These are phyloP conservation scores for Trichoderma sp. DNA, from an alignment of 2,329 filamentous ascomycete species.

Conservation along the genomic window DNA sequence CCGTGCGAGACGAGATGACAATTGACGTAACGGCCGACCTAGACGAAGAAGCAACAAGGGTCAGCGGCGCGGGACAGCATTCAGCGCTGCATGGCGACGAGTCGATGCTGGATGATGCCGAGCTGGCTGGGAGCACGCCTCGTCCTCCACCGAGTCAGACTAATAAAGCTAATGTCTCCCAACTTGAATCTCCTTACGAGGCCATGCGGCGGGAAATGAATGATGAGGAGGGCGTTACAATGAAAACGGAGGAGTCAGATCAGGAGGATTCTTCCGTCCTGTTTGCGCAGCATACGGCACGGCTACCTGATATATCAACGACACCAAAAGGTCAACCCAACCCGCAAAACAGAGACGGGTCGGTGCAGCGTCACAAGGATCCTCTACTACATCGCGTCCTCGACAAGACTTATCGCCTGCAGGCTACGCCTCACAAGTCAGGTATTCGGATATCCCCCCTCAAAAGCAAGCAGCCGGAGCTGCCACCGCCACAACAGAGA, in stretches of 20 bases:
- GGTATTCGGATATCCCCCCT: conserved; percentile 45
- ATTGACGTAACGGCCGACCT: conserved; percentile 45
- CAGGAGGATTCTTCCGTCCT: conserved; percentile 47
- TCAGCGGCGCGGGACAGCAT: conserved; percentile 31
- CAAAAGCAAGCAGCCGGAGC: conserved; percentile 33
- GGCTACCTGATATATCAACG: conserved; percentile 62
- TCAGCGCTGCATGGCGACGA: conserved; percentile 51
- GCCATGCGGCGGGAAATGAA: conserved; percentile 65
- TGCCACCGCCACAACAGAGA: conserved; percentile 1
- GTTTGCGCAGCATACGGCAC: conserved; percentile 51
- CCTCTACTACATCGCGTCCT: conserved; percentile 86
- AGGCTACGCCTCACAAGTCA: conserved; percentile 78
- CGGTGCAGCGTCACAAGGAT: conserved; percentile 53
- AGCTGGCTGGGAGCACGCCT: conserved; percentile 66
- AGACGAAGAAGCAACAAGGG: conserved; percentile 37
- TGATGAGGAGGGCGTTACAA: conserved; percentile 40
- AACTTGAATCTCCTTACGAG: conserved; percentile 76
- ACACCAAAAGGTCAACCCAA: conserved; percentile 43
- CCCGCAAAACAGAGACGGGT: conserved; percentile 34
- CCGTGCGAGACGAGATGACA: conserved; percentile 55
- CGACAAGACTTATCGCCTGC: conserved; percentile 91
- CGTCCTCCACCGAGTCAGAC: conserved; percentile 53
- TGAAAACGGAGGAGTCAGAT: conserved; percentile 34
- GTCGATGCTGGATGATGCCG: conserved; percentile 64
- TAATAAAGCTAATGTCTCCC: conserved; percentile 54